Conservation (phyloP, 306 rosid species). For the Senna siamea region DNA sequence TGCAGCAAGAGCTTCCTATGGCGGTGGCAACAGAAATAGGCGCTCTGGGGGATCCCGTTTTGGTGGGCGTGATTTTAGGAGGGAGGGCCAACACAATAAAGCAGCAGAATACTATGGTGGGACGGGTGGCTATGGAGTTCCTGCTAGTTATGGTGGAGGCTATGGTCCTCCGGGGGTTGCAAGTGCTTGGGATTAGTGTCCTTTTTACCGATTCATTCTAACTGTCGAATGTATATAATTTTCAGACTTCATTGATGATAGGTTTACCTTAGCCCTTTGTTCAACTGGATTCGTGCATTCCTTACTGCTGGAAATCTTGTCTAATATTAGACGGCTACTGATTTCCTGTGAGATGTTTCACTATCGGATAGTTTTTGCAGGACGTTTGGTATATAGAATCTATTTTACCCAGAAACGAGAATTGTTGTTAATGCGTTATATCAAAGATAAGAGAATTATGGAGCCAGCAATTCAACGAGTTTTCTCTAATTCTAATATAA, state of each 20-base stretch:
- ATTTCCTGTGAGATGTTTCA: conserved; percentile 5
- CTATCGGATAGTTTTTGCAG: background rate
- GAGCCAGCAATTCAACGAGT: background rate
- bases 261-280: background rate
- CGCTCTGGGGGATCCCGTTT: conserved; percentile 23
- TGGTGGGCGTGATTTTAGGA: conserved; percentile 20
- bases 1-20: conserved; percentile 48
- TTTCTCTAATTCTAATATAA: background rate
- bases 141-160: conserved; percentile 20
- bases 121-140: conserved; percentile 8
- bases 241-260: background rate
- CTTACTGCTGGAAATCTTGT: conserved; percentile 6
- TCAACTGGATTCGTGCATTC: conserved; percentile 8
- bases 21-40: conserved; percentile 38
- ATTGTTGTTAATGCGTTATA: background rate
- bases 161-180: conserved; percentile 27
- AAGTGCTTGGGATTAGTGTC: conserved; percentile 21
- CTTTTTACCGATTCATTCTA: background rate
- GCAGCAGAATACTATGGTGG: conserved; percentile 10
- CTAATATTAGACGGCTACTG: conserved; percentile 3
- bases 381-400: background rate
- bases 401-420: background rate
- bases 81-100: background rate
- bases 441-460: no score
- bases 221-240: conserved; percentile 1